A percentile compares a stretch with the other conserved stretches of the same genome.
Evolutionary conservation across 371 early-diverging fungal species (phyloP).

Genomic region (Apophysomyces ossiformis): DNA sequence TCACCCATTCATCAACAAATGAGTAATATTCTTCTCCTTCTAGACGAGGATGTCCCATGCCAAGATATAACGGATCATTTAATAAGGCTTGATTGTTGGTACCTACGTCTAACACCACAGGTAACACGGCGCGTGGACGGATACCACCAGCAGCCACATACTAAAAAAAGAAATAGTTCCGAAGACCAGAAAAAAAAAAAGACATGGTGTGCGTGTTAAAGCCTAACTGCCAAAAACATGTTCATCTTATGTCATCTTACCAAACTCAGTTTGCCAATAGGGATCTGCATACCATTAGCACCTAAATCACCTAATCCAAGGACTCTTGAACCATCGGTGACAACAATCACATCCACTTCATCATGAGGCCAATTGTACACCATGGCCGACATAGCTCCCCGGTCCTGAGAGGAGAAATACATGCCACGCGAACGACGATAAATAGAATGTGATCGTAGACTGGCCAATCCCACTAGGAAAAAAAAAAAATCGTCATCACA

Average conservation of each 20-base stretch:
- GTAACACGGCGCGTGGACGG: constrained; percentile 63
- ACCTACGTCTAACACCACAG: constrained; percentile 70
- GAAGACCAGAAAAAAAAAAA: constrained; percentile 1
- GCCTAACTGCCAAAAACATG: not conserved
- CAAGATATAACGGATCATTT: constrained; percentile 69
- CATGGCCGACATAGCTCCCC: constrained; percentile 66
- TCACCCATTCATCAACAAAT: constrained; percentile 72
- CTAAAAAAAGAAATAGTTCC: constrained; percentile 17
- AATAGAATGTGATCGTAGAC: constrained; percentile 62
- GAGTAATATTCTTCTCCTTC: constrained; percentile 66
- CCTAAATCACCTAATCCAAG: constrained; percentile 72
- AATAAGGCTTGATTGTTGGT: constrained; percentile 64
- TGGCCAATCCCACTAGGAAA: constrained; percentile 49
- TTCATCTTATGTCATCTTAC: constrained; percentile 27
- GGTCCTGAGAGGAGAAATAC: constrained; percentile 65
- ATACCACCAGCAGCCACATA: constrained; percentile 72
- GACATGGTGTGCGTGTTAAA: not conserved
- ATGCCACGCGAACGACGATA: constrained; percentile 69
- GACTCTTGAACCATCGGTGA: constrained; percentile 72
- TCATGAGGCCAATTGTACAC: constrained; percentile 64
- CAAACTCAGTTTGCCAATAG: constrained; percentile 66
- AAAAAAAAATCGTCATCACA: not conserved
- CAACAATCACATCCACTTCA: constrained; percentile 68
- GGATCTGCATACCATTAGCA: constrained; percentile 72
- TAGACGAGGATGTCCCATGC: constrained; percentile 65